Evolutionary conservation across 1,284 basidiomycete genomes (phyloP).

Genomic region (Ustilago tritici): DNA sequence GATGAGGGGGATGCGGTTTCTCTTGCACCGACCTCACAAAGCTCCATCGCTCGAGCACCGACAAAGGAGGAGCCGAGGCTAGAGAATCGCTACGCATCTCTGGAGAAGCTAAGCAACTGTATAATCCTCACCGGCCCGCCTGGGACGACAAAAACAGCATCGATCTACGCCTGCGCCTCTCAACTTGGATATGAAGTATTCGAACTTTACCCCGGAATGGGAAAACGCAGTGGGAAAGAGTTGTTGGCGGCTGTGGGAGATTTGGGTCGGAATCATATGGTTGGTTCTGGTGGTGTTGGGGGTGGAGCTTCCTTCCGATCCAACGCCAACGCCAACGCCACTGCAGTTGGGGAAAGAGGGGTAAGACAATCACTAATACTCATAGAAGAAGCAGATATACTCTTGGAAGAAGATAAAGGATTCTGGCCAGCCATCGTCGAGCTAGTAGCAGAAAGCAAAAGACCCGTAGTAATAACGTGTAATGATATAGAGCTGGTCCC

Average conservation of each 20-base stretch:
- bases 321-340: background rate
- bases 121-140: slow-evolving; percentile 79
- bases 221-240: slow-evolving; percentile 81
- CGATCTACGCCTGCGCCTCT: slow-evolving; percentile 65
- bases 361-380: slow-evolving; percentile 87
- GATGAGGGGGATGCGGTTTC: background rate
- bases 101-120: slow-evolving; percentile 55
- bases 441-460: slow-evolving; percentile 55
- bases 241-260: slow-evolving; percentile 88
- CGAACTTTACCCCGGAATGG: slow-evolving; percentile 94
- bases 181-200: slow-evolving; percentile 94
- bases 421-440: slow-evolving; percentile 83
- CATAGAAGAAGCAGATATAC: slow-evolving; percentile 95
- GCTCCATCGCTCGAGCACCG: background rate
- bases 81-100: slow-evolving; percentile 7
- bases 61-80: background rate
- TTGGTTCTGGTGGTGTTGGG: slow-evolving; percentile 53
- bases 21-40: background rate
- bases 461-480: slow-evolving; percentile 65
- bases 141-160: slow-evolving; percentile 64
- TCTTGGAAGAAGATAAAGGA: slow-evolving; percentile 87
- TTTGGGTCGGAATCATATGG: slow-evolving; percentile 81
- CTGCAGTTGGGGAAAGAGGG: background rate
- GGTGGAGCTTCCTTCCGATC: slow-evolving; percentile 45
- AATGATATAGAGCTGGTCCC: slow-evolving; percentile 56